These are phyloP conservation scores for Calonectria pauciramosa DNA, from an alignment of 2,329 filamentous ascomycete genomes.

Conservation along the genomic window DNA sequence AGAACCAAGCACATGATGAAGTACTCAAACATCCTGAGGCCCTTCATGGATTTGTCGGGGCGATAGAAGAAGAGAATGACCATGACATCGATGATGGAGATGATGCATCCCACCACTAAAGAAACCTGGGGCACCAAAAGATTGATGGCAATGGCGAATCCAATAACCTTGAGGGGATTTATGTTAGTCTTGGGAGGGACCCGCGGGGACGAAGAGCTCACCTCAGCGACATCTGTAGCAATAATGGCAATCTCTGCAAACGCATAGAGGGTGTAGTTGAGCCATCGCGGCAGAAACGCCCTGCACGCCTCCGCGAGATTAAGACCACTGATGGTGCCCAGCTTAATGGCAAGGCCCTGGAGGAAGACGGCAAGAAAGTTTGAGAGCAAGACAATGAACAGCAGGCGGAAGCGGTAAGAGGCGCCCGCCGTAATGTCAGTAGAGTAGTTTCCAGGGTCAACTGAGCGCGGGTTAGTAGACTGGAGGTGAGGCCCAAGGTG, in stretches of 20 bases:
- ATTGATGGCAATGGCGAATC: conserved; percentile 78
- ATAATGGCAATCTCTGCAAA: conserved; percentile 78
- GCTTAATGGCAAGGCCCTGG: conserved; percentile 77
- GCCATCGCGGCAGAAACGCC: conserved; percentile 74
- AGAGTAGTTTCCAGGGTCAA: conserved; percentile 77
- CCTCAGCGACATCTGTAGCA: conserved; percentile 78
- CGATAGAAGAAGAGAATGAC: conserved; percentile 77
- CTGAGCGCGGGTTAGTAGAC: conserved; percentile 44
- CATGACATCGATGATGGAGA: conserved; percentile 78
- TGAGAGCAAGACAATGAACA: conserved; percentile 78
- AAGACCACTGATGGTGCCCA: conserved; percentile 77
- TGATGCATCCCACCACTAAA: conserved; percentile 75
- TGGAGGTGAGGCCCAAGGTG: conserved; percentile 11
- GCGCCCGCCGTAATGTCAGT: conserved; percentile 79
- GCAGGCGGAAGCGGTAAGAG: conserved; percentile 73
- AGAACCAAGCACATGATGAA: conserved; percentile 75
- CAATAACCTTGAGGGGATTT: conserved; percentile 66
- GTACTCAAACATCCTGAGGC: conserved; percentile 73
- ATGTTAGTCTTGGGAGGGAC: neutral
- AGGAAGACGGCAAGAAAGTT: conserved; percentile 81
- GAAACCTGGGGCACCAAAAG: conserved; percentile 74
- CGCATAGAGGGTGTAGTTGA: conserved; percentile 73
- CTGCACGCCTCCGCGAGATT: conserved; percentile 77
- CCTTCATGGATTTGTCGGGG: conserved; percentile 70
- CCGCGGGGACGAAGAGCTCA: neutral